Base-by-base conservation (phyloP, 768 basidiomycete species). In the Exidia glandulosa region DNA sequence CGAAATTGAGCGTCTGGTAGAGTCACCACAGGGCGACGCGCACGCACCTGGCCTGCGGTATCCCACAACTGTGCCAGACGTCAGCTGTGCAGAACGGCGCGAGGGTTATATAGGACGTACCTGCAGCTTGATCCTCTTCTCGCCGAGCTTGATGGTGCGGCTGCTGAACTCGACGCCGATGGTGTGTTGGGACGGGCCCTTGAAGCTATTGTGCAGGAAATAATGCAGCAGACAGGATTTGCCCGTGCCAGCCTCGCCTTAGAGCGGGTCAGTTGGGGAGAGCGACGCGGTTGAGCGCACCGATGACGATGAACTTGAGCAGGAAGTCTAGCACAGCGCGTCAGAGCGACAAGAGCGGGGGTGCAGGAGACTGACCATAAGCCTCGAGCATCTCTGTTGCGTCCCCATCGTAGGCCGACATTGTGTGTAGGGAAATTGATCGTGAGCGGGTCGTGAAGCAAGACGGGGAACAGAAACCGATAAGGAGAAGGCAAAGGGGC, bases 111-210 rank as follows among this genome's bases (percentile, higher is more conserved):
- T 23, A 57, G 55, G 14, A 67, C 81, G 63, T 52, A 93, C 94
- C 84, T 97, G 95, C 37, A 97, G 80, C 72, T 96, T 97, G 65
- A 96, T 92, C 64, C 88, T 82, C 74, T 93, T 91, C 78, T 96
- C 94, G 57, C 90, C 94, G 27, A 98, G 79, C 67, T 87, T 88
- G 61, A 99, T 84, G 0, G 93, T 94, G 65, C 94, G 79, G 69
- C 93, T 95, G 19, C 93, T 93, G 70, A 99, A 98, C 69, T 98
- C 96, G 31, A 99, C 96, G 10, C 95, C 96, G 61, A 99, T 98
- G 14, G 96, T 98, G 72, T 98, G 96, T 74, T 94, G 90, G 4
- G 93, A 93, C 73, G 95, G 88, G 65, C 91, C 87, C 75, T 94
- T 95, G 80, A 94, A 97, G 61, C 87, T 81, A 71, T 95, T 94